Conservation (phyloP, 2,329 filamentous ascomycete genomes). For the Penicillium carneum region DNA sequence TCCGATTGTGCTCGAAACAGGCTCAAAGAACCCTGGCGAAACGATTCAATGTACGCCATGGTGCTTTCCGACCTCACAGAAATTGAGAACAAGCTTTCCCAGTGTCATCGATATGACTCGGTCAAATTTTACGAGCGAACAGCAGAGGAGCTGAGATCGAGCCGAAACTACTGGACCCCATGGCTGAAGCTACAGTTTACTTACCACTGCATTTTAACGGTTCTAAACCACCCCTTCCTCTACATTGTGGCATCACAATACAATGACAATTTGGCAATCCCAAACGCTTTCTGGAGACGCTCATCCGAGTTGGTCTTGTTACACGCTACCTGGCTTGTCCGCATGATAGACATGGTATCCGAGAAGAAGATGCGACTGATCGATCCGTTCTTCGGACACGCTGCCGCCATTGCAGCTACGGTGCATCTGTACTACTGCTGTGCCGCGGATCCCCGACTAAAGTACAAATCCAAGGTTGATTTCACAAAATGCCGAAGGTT, state of each 20-base stretch:
- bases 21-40: constrained; percentile 60
- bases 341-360: constrained; percentile 63
- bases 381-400: constrained; percentile 62
- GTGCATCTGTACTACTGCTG: constrained; percentile 64
- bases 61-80: constrained; percentile 62
- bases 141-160: constrained; percentile 55
- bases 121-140: constrained; percentile 62
- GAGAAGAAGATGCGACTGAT: constrained; percentile 59
- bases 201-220: constrained; percentile 60
- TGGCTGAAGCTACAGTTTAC: constrained; percentile 64
- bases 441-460: constrained; percentile 57
- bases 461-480: constrained; percentile 61
- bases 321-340: constrained; percentile 63
- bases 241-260: constrained; percentile 62
- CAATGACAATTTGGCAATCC: constrained; percentile 61
- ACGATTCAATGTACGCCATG: constrained; percentile 61
- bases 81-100: constrained; percentile 55
- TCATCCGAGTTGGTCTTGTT: constrained; percentile 61
- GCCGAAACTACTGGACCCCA: constrained; percentile 60
- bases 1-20: constrained; percentile 58
- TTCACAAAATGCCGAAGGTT: constrained; percentile 61
- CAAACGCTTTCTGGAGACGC: constrained; percentile 62
- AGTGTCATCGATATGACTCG: constrained; percentile 62
- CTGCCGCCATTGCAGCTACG: constrained; percentile 61
- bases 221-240: constrained; percentile 62